Base-by-base conservation (phyloP, 805 yeast genomes). In the Candida taoyuanica region DNA sequence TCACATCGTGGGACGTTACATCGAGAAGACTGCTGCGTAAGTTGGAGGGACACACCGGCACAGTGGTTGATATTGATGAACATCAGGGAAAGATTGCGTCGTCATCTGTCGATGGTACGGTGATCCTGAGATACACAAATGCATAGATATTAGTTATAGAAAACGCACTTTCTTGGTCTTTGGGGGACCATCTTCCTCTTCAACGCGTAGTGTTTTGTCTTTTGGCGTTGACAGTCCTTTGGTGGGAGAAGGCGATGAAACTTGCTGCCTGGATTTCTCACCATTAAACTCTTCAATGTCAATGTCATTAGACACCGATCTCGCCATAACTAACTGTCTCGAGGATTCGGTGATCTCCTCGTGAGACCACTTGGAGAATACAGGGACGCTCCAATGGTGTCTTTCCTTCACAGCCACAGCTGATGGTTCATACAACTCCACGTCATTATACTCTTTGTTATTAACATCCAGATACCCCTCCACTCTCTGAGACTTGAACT, bases 51-150 rank as follows among this genome's bases (percentile, higher is more conserved):
- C 89, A 85, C 50, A 46, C 52, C 5, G 83, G 87, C 0, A 59
- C 78, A 1, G 83, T 78, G 0, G 57, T 78, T 18, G 87, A 77
- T 55, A 72, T 81, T 7, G 78, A 73, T 48, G 71, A 67, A 46
- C 74, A 73, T 47, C 51, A 50, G 4, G 62, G 60, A 0, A 59
- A 70, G 12, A 26, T 79, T 8, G 55, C 71, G 2, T 67, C 80
- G 14, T 59, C 76, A 4, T 74, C 84, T 4, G 61, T 65, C 5
- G 88, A 80, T 53, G 78, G 82, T 1, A 63, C 71, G 4, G 49
- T 81, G 5, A 68, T 81, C 6, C 57, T 79, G 5, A 60, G 81
- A 46, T 53, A 53, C 20, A 40, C 49, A 5, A 41, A 41, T 26
- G 35, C 42, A 17, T 36, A 24, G 25, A 15, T 23, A n/a, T n/a